Evolutionary conservation across 768 basidiomycete species (phyloP).

Genomic region (Leccinum subgranulosum): DNA sequence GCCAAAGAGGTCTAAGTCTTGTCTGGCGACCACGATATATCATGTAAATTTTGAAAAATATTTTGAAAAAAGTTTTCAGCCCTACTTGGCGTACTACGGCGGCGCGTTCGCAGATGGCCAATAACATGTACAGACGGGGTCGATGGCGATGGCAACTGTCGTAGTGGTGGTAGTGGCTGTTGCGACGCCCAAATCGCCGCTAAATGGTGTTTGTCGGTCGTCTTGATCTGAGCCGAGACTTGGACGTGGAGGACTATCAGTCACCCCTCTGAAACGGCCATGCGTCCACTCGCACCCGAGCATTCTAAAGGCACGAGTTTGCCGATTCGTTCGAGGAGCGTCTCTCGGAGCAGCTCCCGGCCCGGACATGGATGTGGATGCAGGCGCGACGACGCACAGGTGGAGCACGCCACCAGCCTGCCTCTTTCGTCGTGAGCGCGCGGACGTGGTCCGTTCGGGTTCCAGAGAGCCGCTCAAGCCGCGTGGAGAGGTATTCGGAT

Average conservation of each 20-base stretch:
- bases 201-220: too few species aligned
- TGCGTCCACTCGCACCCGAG: not conserved
- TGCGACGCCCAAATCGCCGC: too few species aligned
- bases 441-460: conserved; percentile 19
- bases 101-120: conserved; percentile 30
- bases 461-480: conserved; percentile 8
- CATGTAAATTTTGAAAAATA: too few species aligned
- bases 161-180: too few species aligned
- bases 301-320: conserved; percentile 12
- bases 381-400: conserved; percentile 14
- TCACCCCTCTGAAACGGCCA: not conserved
- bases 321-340: conserved; percentile 23
- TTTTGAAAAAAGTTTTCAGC: too few species aligned
- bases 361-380: not conserved
- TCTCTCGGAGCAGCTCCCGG: not conserved
- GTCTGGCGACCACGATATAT: too few species aligned
- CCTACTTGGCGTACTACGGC: not conserved
- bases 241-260: too few species aligned
- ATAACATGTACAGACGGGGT: conserved; percentile 27
- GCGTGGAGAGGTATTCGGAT: conserved; percentile 1
- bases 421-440: conserved; percentile 22
- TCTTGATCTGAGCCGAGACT: too few species aligned
- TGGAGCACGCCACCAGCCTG: conserved; percentile 27
- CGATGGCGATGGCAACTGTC: not conserved
- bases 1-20: too few species aligned